A percentile compares a stretch with the other conserved stretches of the same genome.
Evolutionary conservation across 1,139 yeast species (phyloP).

Genomic region (Geotrichum klebahnii): DNA sequence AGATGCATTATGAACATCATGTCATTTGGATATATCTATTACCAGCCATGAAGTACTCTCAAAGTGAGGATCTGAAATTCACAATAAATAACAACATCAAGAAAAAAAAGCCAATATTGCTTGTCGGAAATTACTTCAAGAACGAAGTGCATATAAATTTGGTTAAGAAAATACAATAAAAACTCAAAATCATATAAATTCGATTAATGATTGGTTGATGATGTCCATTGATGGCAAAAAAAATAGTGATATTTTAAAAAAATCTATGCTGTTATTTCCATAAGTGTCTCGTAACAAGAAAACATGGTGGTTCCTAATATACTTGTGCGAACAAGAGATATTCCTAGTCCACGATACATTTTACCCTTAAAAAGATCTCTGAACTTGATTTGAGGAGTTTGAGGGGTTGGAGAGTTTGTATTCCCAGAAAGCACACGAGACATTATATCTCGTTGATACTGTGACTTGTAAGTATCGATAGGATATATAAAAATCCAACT

Average conservation of each 20-base stretch:
- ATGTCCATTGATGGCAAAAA: neutral
- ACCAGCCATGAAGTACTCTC: no score
- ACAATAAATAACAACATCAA: neutral
- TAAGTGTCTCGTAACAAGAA: constrained; percentile 60
- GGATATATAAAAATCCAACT: constrained; percentile 77
- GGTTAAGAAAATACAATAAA: constrained; percentile 2
- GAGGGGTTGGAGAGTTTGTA: constrained; percentile 37
- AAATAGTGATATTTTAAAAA: neutral
- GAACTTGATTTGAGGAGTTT: constrained; percentile 25
- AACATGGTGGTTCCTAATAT: constrained; percentile 73
- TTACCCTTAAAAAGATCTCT: constrained; percentile 38
- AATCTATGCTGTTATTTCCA: constrained; percentile 22
- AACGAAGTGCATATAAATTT: no score
- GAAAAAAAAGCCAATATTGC: neutral
- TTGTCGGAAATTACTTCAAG: no score
- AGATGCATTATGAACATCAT: no score
- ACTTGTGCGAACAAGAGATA: constrained; percentile 66
- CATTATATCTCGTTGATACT: constrained; percentile 69
- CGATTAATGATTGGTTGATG: neutral
- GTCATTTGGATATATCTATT: no score
- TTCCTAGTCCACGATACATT: constrained; percentile 73
- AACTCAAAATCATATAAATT: neutral
- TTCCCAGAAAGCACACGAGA: constrained; percentile 44
- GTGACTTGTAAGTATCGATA: constrained; percentile 70
- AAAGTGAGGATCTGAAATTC: neutral